These are phyloP conservation scores for Neonectria faginata DNA, from an alignment of 2,329 filamentous ascomycete species.

Conservation along the genomic window DNA sequence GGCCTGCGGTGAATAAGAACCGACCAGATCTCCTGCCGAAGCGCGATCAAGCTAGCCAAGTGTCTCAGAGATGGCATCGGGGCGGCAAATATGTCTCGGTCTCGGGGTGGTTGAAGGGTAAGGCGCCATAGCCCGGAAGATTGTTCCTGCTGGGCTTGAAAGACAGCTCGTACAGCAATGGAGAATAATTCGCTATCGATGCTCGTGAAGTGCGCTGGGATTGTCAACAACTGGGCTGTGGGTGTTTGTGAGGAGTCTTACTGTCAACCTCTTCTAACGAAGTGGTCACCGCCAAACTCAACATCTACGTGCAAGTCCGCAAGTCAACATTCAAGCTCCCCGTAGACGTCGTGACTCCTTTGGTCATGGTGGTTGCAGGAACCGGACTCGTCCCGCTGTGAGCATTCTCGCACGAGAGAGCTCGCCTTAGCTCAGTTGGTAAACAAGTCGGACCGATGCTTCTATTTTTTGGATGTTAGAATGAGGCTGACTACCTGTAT, in stretches of 20 bases:
- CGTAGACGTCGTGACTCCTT: background rate
- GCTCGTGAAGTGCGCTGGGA: constrained; percentile 29
- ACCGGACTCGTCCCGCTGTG: constrained; percentile 25
- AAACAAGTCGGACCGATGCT: constrained; percentile 20
- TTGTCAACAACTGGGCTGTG: background rate
- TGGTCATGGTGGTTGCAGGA: constrained; percentile 29
- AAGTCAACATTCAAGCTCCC: constrained; percentile 26
- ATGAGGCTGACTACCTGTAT: constrained; percentile 18
- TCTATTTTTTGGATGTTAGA: constrained; percentile 28
- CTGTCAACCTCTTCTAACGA: constrained; percentile 19
- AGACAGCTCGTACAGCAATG: constrained; percentile 27
- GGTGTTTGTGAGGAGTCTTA: background rate
- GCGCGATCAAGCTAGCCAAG: constrained; percentile 29
- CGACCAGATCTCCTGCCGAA: constrained; percentile 33
- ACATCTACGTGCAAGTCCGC: constrained; percentile 10
- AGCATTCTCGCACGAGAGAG: constrained; percentile 26
- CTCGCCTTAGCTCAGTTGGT: constrained; percentile 14
- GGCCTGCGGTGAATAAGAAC: constrained; percentile 31
- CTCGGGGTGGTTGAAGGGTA: constrained; percentile 25
- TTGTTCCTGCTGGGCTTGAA: constrained; percentile 27
- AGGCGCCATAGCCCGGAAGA: constrained; percentile 20
- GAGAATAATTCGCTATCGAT: constrained; percentile 32
- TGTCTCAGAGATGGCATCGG: constrained; percentile 29
- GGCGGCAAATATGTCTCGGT: constrained; percentile 21
- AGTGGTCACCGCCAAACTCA: background rate